Base-by-base conservation (phyloP, 1,284 basidiomycete genomes). In the Tetrapyrgos nigripes region DNA sequence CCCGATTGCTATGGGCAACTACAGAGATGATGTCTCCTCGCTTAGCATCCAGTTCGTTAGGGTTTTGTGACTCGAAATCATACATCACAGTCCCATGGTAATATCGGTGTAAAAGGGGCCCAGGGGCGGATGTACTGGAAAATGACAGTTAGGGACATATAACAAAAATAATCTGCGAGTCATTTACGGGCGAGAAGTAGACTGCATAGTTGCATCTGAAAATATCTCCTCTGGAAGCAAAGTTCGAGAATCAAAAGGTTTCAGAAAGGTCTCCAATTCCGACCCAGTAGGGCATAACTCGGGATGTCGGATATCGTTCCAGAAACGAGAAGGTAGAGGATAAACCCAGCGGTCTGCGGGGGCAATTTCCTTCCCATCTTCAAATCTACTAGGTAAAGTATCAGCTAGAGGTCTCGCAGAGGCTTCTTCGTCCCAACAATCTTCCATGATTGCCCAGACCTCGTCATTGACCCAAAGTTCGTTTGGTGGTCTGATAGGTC, bases 361-460 rank as follows among this genome's bases (percentile, higher is more conserved):
- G 19, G 6, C 19, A 40, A 40, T 40, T 11, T 5, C 37, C 37
- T 4, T n/a, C 37, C 37, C 48, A 29, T 50, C 48, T 40, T 10
- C 5, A 13, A 56, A 28, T 11, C 33, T 8, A 21, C 17, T 14
- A 19, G 31, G 29, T 2, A 56, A 3, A 6, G 4, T 10, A 9
- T 5, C 21, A 19, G 54, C 50, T 10, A 29, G 51, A 2, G 63
- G 63, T n/a, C 63, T 61, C 8, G 28, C 33, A 6, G n/a, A 17
- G 1, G 58, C 50, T 27, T 50, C 45, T 24, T 37, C 27, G 11
- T 24, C 24, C 63, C 63, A 64, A 23, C 58, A 58, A 17, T 49
- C 28, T 31, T 54, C 40, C 1, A 64, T 52, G 1, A 64, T 17
- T 8, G 55, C 9, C 63, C 63, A 64, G 27, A 60, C 44, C 13